Percentiles rank a stretch among this genome's conserved stretches.
phyloP scores from a whole-genome alignment of 2,329 filamentous ascomycete species.

The Aspergillus pseudoglaucus region DNA sequence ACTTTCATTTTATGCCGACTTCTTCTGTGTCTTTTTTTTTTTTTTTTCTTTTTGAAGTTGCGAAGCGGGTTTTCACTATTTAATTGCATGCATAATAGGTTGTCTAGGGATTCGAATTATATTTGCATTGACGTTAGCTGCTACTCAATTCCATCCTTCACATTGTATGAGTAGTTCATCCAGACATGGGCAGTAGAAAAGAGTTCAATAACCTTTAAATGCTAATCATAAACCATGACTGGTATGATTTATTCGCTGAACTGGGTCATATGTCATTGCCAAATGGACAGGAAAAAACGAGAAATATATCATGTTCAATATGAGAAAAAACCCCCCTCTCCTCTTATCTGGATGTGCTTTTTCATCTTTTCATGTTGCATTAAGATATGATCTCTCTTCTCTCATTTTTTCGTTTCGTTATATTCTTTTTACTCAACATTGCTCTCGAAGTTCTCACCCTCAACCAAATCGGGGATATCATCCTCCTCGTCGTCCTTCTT shows the following conservation, averaged over 20 bases:
- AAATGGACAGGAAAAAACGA: not conserved
- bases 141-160: too few species aligned
- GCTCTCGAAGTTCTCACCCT: conserved; percentile 96
- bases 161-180: too few species aligned
- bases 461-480: conserved; percentile 94
- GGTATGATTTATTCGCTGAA: not conserved
- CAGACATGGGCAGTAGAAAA: too few species aligned
- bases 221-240: not conserved
- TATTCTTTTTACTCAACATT: conserved; percentile 72
- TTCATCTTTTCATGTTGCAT: not conserved
- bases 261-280: not conserved
- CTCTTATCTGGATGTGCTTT: not conserved
- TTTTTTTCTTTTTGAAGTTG: not conserved
- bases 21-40: not conserved
- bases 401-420: not conserved
- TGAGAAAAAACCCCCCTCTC: not conserved
- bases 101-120: too few species aligned
- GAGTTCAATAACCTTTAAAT: not conserved
- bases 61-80: not conserved
- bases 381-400: not conserved
- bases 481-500: conserved; percentile 70
- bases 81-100: not conserved
- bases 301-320: not conserved
- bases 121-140: too few species aligned
- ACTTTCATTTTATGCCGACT: not conserved